These are phyloP conservation scores for Rhizopogon vesiculosus DNA, from an alignment of 768 basidiomycete genomes.

Conservation along the genomic window DNA sequence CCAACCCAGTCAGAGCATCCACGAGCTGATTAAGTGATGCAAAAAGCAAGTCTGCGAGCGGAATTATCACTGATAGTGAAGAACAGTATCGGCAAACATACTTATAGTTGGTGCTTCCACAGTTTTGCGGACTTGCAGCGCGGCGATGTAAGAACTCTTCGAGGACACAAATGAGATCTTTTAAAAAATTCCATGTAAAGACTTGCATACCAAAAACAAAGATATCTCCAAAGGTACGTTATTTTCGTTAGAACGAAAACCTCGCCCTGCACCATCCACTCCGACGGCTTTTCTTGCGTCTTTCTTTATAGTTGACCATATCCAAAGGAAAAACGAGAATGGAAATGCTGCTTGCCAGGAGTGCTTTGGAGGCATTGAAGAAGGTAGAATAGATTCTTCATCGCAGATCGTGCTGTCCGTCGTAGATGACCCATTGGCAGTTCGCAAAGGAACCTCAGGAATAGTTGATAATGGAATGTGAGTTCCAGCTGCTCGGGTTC, in stretches of 20 bases:
- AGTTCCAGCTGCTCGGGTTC: neutral
- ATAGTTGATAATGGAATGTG: neutral
- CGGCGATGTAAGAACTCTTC: constrained; percentile 64
- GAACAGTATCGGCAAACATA: neutral
- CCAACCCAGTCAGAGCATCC: constrained; percentile 63
- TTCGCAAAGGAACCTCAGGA: neutral
- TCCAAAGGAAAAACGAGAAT: neutral
- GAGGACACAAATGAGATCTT: neutral
- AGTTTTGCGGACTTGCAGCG: constrained; percentile 46
- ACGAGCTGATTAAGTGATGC: constrained; percentile 49
- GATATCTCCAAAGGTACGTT: constrained; percentile 69
- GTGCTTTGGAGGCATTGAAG: neutral
- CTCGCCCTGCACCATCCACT: neutral
- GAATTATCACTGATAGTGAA: neutral
- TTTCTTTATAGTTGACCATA: neutral
- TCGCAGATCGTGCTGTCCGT: neutral
- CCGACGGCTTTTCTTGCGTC: neutral
- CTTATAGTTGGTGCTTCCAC: constrained; percentile 54
- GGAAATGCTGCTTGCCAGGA: neutral
- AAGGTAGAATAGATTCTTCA: neutral
- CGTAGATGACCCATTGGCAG: neutral
- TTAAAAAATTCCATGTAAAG: neutral
- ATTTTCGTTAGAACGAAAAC: constrained; percentile 23
- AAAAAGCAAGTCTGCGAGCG: constrained; percentile 39
- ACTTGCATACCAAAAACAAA: constrained; percentile 53